Percentiles rank a stretch among this genome's conserved stretches.
Evolutionary conservation across 1,139 yeast genomes (phyloP).

Genomic region (Candida sp.): DNA sequence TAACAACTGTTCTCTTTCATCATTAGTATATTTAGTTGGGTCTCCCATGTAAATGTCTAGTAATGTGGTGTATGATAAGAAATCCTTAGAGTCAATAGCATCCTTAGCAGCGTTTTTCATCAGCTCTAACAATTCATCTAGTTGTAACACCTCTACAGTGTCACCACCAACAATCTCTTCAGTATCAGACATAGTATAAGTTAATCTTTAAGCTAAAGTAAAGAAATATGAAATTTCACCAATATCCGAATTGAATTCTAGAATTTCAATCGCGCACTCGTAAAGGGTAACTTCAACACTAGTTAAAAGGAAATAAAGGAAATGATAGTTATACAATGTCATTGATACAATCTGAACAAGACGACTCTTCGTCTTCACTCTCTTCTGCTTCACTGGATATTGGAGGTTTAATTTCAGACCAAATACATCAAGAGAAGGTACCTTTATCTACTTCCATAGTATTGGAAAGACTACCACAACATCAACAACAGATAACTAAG

Average conservation of each 20-base stretch:
- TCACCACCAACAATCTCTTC: background rate
- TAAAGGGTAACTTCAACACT: too few species aligned
- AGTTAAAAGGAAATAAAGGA: too few species aligned
- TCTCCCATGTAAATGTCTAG: constrained; percentile 59
- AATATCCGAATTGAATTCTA: too few species aligned
- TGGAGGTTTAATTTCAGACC: background rate
- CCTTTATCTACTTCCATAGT: constrained; percentile 24
- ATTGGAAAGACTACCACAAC: constrained; percentile 14
- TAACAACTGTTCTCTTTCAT: constrained; percentile 47
- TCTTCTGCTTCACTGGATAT: background rate
- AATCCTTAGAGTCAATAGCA: constrained; percentile 50
- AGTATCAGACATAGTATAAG: background rate
- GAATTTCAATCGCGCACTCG: too few species aligned
- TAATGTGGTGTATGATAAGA: constrained; percentile 67
- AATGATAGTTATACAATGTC: constrained; percentile 1
- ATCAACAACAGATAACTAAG: constrained; percentile 10
- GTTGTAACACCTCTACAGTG: constrained; percentile 10
- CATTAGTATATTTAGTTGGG: constrained; percentile 40
- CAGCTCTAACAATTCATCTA: constrained; percentile 25
- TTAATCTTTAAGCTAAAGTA: too few species aligned
- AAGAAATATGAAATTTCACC: too few species aligned
- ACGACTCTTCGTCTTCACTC: constrained; percentile 2
- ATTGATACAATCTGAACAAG: constrained; percentile 4
- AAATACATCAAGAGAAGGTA: constrained; percentile 9
- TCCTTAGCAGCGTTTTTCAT: constrained; percentile 35